These are phyloP conservation scores for Jackrogersella minutella DNA, from an alignment of 495 filamentous ascomycete genomes.

Conservation along the genomic window DNA sequence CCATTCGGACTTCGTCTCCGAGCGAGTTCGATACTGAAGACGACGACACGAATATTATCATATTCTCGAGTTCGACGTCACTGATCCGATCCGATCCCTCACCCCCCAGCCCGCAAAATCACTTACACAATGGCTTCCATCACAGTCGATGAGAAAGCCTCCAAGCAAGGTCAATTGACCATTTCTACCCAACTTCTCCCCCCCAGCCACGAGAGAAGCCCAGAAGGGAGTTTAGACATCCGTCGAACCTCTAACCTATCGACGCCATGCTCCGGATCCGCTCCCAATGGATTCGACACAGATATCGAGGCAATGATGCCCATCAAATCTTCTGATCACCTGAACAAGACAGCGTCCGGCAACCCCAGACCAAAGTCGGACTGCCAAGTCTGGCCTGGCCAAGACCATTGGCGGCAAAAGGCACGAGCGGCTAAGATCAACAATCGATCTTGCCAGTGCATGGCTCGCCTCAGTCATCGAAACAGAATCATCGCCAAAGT, in stretches of 20 bases:
- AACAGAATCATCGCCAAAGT: slow-evolving; percentile 56
- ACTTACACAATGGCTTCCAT: slow-evolving; percentile 36
- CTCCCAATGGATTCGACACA: slow-evolving; percentile 55
- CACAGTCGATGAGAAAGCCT: slow-evolving; percentile 29
- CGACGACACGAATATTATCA: slow-evolving; percentile 14
- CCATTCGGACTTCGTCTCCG: neutral
- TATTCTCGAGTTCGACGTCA: neutral
- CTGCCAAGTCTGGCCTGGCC: slow-evolving; percentile 59
- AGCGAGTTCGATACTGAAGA: slow-evolving; percentile 2
- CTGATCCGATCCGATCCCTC: neutral
- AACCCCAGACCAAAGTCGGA: slow-evolving; percentile 48
- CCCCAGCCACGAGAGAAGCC: slow-evolving; percentile 38
- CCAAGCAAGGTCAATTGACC: slow-evolving; percentile 44
- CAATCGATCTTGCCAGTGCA: slow-evolving; percentile 52
- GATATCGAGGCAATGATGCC: slow-evolving; percentile 59
- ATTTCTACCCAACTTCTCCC: slow-evolving; percentile 42
- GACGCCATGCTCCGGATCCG: slow-evolving; percentile 47
- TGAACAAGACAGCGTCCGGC: slow-evolving; percentile 45
- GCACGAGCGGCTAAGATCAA: slow-evolving; percentile 57
- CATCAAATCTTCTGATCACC: slow-evolving; percentile 32
- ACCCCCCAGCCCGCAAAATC: no score
- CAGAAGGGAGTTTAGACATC: slow-evolving; percentile 22
- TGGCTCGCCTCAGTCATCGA: slow-evolving; percentile 56
- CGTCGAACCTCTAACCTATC: slow-evolving; percentile 47
- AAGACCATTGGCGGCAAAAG: slow-evolving; percentile 59